A percentile compares a stretch with the other conserved stretches of the same genome.
Evolutionary conservation across 805 yeast species (phyloP).

Genomic region (Lipomyces kockii): DNA sequence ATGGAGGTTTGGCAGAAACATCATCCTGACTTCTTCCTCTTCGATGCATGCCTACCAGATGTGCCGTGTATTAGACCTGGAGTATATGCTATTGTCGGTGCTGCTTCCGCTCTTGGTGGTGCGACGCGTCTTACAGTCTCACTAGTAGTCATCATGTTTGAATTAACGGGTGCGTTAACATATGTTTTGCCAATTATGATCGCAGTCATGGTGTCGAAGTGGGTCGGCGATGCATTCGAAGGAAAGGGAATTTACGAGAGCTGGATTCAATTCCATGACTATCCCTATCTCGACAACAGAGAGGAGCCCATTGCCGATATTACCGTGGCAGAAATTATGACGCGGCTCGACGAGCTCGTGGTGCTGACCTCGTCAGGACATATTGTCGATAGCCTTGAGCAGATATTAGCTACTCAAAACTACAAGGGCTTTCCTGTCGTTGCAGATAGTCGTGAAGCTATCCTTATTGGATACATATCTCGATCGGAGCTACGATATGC

Average conservation of each 20-base stretch:
- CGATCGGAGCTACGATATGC: constrained; percentile 48
- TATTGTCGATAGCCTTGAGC: constrained; percentile 40
- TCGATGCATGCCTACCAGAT: constrained; percentile 51
- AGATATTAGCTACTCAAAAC: constrained; percentile 33
- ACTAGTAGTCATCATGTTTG: constrained; percentile 79
- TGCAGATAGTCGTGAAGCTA: constrained; percentile 45
- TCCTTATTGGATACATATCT: constrained; percentile 53
- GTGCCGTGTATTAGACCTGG: constrained; percentile 75
- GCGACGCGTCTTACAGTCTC: constrained; percentile 79
- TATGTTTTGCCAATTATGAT: constrained; percentile 86
- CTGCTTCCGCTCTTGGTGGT: constrained; percentile 81
- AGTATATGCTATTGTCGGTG: constrained; percentile 86
- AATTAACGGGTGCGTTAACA: constrained; percentile 82
- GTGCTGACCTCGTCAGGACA: constrained; percentile 46
- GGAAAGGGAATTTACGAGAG: constrained; percentile 66
- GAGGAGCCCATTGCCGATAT: constrained; percentile 50
- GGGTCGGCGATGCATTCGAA: constrained; percentile 67
- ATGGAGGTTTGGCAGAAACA: constrained; percentile 57
- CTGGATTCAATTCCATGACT: constrained; percentile 52
- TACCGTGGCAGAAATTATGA: constrained; percentile 48
- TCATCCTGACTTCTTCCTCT: constrained; percentile 45
- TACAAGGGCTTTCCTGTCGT: constrained; percentile 55
- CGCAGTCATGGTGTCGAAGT: constrained; percentile 74
- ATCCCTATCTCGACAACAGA: constrained; percentile 52
- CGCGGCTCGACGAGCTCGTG: constrained; percentile 41